These are phyloP conservation scores for Fusarium multiceps DNA, from an alignment of 2,329 filamentous ascomycete genomes.

Conservation along the genomic window DNA sequence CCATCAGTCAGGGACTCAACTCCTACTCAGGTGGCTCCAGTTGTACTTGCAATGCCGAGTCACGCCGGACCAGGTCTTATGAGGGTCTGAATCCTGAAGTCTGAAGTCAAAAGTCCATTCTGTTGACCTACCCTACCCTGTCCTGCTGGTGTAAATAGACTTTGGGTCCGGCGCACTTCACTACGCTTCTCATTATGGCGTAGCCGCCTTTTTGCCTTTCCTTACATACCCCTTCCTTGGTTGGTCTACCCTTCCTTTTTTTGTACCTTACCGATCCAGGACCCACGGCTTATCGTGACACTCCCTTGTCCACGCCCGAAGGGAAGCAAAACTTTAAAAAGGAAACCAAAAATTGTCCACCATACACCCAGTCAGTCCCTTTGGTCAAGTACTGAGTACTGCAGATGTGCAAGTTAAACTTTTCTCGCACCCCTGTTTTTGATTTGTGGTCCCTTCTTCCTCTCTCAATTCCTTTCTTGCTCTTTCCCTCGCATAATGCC, in stretches of 20 bases:
- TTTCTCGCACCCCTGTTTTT: constrained; percentile 25
- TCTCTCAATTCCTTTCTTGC: constrained; percentile 3
- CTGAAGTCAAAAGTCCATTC: constrained; percentile 21
- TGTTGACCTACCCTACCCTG: constrained; percentile 29
- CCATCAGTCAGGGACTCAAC: constrained; percentile 1
- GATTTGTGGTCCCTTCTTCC: constrained; percentile 17
- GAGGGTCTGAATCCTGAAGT: constrained; percentile 18
- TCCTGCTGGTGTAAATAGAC: constrained; percentile 42
- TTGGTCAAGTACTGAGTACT: constrained; percentile 27
- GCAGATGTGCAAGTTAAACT: constrained; percentile 13
- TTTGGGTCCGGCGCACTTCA: constrained; percentile 36
- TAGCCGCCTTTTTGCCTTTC: constrained; percentile 31
- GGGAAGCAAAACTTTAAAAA: constrained; percentile 37
- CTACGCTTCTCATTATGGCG: constrained; percentile 24
- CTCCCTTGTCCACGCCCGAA: constrained; percentile 29
- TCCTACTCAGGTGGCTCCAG: constrained; percentile 16
- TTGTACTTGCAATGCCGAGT: constrained; percentile 29
- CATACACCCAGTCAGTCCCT: constrained; percentile 22
- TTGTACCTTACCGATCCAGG: constrained; percentile 1
- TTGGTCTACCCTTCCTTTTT: constrained; percentile 19
- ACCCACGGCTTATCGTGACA: constrained; percentile 22
- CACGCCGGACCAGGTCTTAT: constrained; percentile 30
- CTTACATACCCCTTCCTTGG: constrained; percentile 23
- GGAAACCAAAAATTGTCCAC: constrained; percentile 31
- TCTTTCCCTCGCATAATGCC: constrained; percentile 10